A percentile compares a stretch with the other conserved stretches of the same genome.
Evolutionary conservation across 2,329 filamentous ascomycete species (phyloP).

Genomic region (Colletotrichum sp.): DNA sequence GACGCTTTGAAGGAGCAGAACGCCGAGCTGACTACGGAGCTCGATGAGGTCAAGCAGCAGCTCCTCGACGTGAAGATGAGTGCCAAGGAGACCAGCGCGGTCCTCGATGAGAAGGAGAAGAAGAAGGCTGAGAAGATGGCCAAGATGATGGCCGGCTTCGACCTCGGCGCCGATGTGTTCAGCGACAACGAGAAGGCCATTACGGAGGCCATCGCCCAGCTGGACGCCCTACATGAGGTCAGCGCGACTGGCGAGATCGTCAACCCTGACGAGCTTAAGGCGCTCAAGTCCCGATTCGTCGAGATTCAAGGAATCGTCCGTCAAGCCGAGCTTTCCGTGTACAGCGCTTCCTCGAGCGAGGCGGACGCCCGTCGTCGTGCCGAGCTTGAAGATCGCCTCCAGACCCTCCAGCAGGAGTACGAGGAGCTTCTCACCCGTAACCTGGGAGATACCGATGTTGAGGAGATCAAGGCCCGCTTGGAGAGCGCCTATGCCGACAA

Average conservation of each 20-base stretch:
- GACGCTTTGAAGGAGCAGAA: slow-evolving; percentile 97
- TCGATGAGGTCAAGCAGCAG: slow-evolving; percentile 96
- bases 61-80: slow-evolving; percentile 96
- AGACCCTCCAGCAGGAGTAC: slow-evolving; percentile 80
- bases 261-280: slow-evolving; percentile 79
- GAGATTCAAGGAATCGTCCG: slow-evolving; percentile 92
- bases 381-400: slow-evolving; percentile 79
- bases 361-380: slow-evolving; percentile 71
- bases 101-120: slow-evolving; percentile 96
- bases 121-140: slow-evolving; percentile 99
- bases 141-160: slow-evolving; percentile 99
- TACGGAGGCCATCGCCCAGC: slow-evolving; percentile 80
- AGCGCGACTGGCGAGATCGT: slow-evolving; percentile 80
- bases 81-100: slow-evolving; percentile 89
- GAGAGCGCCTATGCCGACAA: slow-evolving; percentile 79
- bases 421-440: slow-evolving; percentile 83
- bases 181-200: slow-evolving; percentile 91
- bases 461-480: slow-evolving; percentile 82
- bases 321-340: slow-evolving; percentile 88
- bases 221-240: slow-evolving; percentile 80
- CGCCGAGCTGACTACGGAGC: slow-evolving; percentile 84
- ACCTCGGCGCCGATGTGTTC: slow-evolving; percentile 90
- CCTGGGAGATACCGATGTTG: slow-evolving; percentile 77
- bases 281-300: slow-evolving; percentile 78
- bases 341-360: slow-evolving; percentile 69